Evolutionary conservation across 148 eudicot genomes (phyloP), one percentile per base, ranked within the genome.

Genomic region (Dianthus caryophyllus): DNA sequence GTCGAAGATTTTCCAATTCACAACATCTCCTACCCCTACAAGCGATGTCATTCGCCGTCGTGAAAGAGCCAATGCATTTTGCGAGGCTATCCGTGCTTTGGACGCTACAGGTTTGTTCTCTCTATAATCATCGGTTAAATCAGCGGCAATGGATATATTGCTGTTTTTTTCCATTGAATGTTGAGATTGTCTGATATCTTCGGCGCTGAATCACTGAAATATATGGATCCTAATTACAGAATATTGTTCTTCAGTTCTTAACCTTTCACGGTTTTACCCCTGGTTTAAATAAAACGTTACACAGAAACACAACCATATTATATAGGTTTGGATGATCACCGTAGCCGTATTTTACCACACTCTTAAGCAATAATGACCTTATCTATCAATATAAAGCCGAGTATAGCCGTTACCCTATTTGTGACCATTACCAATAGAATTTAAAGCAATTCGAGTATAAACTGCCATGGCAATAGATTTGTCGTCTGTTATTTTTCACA

Each of bases 21-120:
- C 98, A 53, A 76, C 79, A 61, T 74, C 86, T 25, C 81, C 84
- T 54, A 78, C 71, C 67, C 78, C 87, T 63, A 80, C 81, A 72
- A 88, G 61, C 75, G 92, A 93, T 71, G 75, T 93, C 51, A 74
- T 63, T 69, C 95, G 85, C 61, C 91, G 91, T n/a, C 88, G 98
- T 60, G 98, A 88, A 41, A 84, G 92, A 84, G 85, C 98, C 51
- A 81, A 93, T 82, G 90, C 98, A 51, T 87, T 90, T 78, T 93
- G 96, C 60, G 98, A 93, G 82, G 83, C 96, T 49, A 84, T 90
- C 50, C 98, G 98, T 64, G 98, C 98, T 59, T 87, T 93, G 43
- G 98, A 93, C 88, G 98, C 98, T 77, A 89, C 97, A 84, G 98
- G 98, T 93, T 56, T 61, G 81, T 65, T 71, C 61, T 46, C 69